Evolutionary conservation across 2,329 filamentous ascomycete genomes (phyloP).

Genomic region (Gnomoniopsis smithogilvyi): DNA sequence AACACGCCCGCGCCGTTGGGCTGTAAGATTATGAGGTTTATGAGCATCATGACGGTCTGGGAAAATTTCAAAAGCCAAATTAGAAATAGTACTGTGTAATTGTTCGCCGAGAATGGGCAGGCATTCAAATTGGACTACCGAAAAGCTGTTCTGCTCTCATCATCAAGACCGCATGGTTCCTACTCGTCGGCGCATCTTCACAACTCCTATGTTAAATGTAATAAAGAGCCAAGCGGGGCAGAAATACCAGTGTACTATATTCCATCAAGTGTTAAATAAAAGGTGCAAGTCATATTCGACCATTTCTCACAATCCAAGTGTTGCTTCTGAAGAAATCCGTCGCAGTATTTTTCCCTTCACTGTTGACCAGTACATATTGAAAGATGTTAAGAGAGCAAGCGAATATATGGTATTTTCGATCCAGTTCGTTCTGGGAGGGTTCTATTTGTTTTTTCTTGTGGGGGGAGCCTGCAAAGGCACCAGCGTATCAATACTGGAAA

Average conservation of each 20-base stretch:
- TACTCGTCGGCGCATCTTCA: too few relatives aligned
- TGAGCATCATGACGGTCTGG: not conserved
- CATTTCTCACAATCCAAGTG: too few relatives aligned
- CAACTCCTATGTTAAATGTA: not conserved
- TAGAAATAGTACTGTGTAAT: not conserved
- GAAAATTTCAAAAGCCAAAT: not conserved
- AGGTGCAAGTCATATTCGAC: too few relatives aligned
- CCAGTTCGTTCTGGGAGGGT: not conserved
- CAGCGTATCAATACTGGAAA: too few relatives aligned
- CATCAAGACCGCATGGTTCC: not conserved
- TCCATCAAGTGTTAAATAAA: not conserved
- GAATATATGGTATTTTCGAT: not conserved
- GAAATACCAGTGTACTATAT: not conserved
- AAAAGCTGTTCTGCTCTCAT: not conserved
- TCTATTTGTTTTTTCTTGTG: slow-evolving; percentile 5
- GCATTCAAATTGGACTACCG: not conserved
- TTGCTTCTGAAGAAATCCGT: too few relatives aligned
- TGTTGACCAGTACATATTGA: not conserved
- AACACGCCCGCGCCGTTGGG: not conserved
- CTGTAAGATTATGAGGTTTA: not conserved
- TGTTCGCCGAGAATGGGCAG: not conserved
- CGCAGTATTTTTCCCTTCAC: not conserved
- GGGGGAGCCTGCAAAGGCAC: not conserved
- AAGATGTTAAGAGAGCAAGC: not conserved
- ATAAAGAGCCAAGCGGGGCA: not conserved